A percentile compares a stretch with the other conserved stretches of the same genome.
Evolutionary conservation across 1,284 basidiomycete genomes (phyloP).

Genomic region (Boletellus deceptivus): DNA sequence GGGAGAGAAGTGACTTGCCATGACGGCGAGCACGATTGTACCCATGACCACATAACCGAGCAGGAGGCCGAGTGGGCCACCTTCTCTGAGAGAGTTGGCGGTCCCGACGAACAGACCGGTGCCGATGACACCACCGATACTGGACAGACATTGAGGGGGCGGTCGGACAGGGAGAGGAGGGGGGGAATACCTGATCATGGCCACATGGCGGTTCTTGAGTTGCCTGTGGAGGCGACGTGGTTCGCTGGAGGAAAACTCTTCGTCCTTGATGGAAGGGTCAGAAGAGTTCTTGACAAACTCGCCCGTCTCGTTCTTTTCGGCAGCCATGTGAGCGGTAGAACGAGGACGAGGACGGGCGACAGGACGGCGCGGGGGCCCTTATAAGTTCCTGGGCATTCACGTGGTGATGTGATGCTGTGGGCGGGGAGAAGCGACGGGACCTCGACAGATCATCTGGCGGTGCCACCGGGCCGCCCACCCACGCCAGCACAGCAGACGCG

Average conservation of each 20-base stretch:
- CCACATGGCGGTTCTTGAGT: slow-evolving; percentile 65
- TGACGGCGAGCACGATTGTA: slow-evolving; percentile 60
- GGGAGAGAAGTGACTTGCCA: slow-evolving; percentile 36
- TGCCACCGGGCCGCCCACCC: no score
- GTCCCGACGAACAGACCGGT: slow-evolving; percentile 72
- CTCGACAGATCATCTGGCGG: no score
- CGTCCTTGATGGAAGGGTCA: slow-evolving; percentile 22
- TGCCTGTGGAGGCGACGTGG: slow-evolving; percentile 46
- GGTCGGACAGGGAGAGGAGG: neutral
- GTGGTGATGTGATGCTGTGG: slow-evolving; percentile 17
- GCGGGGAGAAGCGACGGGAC: no score
- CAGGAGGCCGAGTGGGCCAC: slow-evolving; percentile 62
- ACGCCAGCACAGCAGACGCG: no score
- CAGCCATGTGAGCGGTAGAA: slow-evolving; percentile 7
- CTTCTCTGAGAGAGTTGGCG: slow-evolving; percentile 49
- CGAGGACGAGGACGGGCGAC: no score
- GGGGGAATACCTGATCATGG: slow-evolving; percentile 59
- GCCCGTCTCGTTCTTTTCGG: slow-evolving; percentile 22
- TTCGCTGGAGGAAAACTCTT: slow-evolving; percentile 12
- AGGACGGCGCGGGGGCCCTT: neutral
- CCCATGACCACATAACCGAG: slow-evolving; percentile 65
- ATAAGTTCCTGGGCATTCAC: neutral
- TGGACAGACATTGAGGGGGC: slow-evolving; percentile 11
- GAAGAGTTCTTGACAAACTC: slow-evolving; percentile 2
- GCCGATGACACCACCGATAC: slow-evolving; percentile 74